Conservation (phyloP, 176 grass and related monocot genomes). For the Thinopyrum elongatum region DNA sequence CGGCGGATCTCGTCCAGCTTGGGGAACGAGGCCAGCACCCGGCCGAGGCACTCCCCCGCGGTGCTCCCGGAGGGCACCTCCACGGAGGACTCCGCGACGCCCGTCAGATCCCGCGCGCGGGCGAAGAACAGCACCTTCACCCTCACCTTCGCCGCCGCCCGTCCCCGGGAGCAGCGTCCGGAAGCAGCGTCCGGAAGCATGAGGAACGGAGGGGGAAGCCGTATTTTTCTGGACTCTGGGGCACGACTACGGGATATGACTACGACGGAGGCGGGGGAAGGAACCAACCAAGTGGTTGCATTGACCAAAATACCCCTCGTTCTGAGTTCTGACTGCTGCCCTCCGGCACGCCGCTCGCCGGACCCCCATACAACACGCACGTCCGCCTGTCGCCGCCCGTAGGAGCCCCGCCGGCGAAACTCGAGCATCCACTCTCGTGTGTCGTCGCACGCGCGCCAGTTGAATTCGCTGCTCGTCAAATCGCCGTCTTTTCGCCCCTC, state of each 20-base stretch:
- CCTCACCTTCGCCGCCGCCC: background rate
- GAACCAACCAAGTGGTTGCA: background rate
- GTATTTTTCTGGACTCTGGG: background rate
- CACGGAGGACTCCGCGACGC: conserved; percentile 41
- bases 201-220: background rate
- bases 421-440: background rate
- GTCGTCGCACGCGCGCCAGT: background rate
- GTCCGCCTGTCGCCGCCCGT: background rate
- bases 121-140: conserved; percentile 93
- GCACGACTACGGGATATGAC: background rate
- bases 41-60: conserved; percentile 54
- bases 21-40: conserved; percentile 56
- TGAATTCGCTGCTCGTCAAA: background rate
- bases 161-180: conserved; percentile 25
- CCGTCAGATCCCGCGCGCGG: conserved; percentile 73
- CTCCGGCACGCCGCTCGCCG: background rate
- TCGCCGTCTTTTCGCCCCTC: background rate
- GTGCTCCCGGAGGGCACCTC: conserved; percentile 64
- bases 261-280: background rate
- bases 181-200: conserved; percentile 15
- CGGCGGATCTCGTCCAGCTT: conserved; percentile 79
- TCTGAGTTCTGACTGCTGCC: background rate
- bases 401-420: background rate
- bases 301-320: background rate
- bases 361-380: background rate